These are phyloP conservation scores for Cladorrhinum sp. DNA, from an alignment of 2,329 filamentous ascomycete genomes.

Conservation along the genomic window DNA sequence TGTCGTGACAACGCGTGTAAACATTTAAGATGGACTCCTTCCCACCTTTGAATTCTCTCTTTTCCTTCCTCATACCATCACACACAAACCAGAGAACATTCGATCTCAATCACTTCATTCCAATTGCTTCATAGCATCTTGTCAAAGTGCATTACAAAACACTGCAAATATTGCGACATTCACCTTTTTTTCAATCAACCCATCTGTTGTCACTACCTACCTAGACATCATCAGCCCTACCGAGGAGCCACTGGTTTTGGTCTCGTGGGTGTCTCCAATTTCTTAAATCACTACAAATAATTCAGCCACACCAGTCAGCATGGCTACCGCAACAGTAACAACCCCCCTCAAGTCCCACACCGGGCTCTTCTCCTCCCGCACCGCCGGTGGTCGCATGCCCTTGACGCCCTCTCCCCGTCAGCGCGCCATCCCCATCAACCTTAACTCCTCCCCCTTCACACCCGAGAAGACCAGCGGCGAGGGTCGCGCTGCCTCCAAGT, in stretches of 20 bases:
- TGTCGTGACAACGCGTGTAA: conserved; percentile 27
- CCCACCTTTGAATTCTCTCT: conserved; percentile 19
- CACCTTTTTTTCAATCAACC: conserved; percentile 37
- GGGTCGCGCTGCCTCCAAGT: conserved; percentile 56
- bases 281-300: conserved; percentile 24
- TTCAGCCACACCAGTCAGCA: conserved; percentile 44
- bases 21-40: conserved; percentile 26
- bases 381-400: conserved; percentile 91
- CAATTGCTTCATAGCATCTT: neutral
- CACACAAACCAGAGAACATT: conserved; percentile 18
- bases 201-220: conserved; percentile 32
- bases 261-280: conserved; percentile 43
- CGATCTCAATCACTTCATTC: conserved; percentile 24
- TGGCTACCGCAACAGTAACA: conserved; percentile 79
- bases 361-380: conserved; percentile 86
- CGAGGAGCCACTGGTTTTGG: conserved; percentile 57
- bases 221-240: conserved; percentile 45
- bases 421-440: conserved; percentile 50
- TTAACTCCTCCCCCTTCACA: conserved; percentile 72
- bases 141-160: conserved; percentile 33
- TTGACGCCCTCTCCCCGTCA: conserved; percentile 84
- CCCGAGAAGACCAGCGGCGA: conserved; percentile 61
- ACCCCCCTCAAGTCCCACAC: conserved; percentile 94
- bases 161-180: conserved; percentile 41
- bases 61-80: conserved; percentile 9